These are phyloP conservation scores for Actinomortierella ambigua DNA, from an alignment of 371 early-diverging fungal genomes.

Conservation along the genomic window DNA sequence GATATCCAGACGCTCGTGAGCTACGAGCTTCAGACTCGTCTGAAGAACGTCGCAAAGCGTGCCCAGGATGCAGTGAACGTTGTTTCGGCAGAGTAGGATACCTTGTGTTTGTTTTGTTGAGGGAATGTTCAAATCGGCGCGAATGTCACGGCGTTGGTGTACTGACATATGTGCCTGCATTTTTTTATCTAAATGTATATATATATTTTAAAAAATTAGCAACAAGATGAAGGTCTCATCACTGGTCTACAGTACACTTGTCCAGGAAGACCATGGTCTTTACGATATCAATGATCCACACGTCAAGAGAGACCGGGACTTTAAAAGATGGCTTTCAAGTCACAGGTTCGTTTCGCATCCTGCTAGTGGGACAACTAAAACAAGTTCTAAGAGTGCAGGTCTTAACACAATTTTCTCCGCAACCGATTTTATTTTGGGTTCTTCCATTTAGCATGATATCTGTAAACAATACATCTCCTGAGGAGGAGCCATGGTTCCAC, in stretches of 20 bases:
- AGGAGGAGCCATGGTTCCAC: constrained; percentile 53
- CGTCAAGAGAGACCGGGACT: constrained; percentile 23
- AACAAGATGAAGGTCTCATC: constrained; percentile 32
- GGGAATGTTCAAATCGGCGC: too few relatives aligned
- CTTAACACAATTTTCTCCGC: too few relatives aligned
- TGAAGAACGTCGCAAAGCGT: constrained; percentile 42
- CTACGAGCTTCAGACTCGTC: constrained; percentile 53
- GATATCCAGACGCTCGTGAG: constrained; percentile 56
- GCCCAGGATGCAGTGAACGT: constrained; percentile 9
- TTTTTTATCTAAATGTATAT: background rate
- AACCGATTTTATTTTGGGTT: too few relatives aligned
- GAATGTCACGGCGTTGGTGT: too few relatives aligned
- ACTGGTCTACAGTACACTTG: constrained; percentile 10
- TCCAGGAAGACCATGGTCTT: constrained; percentile 28
- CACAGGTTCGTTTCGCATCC: too few relatives aligned
- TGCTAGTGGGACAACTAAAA: too few relatives aligned
- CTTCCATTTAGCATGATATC: too few relatives aligned
- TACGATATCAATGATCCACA: constrained; percentile 36
- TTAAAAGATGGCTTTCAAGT: constrained; percentile 13
- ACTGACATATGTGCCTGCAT: too few relatives aligned
- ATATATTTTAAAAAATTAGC: constrained; percentile 4
- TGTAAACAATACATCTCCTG: too few relatives aligned
- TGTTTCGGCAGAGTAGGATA: background rate
- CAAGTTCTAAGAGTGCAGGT: too few relatives aligned
- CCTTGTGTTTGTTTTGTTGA: background rate